phyloP scores from a whole-genome alignment of 495 filamentous ascomycete genomes.

The Trichocladium uniseriatum region DNA sequence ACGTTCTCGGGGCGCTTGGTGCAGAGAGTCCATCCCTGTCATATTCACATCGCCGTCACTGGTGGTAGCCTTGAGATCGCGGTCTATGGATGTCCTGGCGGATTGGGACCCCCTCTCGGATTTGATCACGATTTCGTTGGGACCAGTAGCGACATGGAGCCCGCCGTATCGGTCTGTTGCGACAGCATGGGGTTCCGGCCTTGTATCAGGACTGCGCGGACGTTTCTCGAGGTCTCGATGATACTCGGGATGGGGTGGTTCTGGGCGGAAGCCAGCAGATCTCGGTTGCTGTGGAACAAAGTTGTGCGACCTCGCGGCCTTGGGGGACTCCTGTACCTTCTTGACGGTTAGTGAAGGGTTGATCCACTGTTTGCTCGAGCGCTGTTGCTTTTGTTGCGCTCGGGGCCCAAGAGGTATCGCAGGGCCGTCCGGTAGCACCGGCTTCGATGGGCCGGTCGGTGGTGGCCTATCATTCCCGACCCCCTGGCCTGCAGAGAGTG shows the following conservation, averaged over 20 bases:
- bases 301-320: conserved; percentile 33
- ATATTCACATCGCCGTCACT: conserved; percentile 16
- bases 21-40: conserved; percentile 9
- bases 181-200: conserved; percentile 25
- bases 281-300: conserved; percentile 32
- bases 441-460: conserved; percentile 39
- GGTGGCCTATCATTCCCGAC: conserved; percentile 27
- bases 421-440: conserved; percentile 43
- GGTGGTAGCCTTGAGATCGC: conserved; percentile 20
- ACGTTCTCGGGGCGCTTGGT: conserved; percentile 4
- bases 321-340: conserved; percentile 38
- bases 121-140: conserved; percentile 27
- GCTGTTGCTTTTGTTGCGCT: conserved; percentile 36
- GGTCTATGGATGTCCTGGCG: conserved; percentile 30
- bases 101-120: conserved; percentile 32
- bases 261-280: conserved; percentile 18
- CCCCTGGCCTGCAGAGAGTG: conserved; percentile 25
- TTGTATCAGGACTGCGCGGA: conserved; percentile 39
- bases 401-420: conserved; percentile 52
- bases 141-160: conserved; percentile 25
- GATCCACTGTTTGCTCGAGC: conserved; percentile 53
- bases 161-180: conserved; percentile 25
- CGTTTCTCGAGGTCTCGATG: conserved; percentile 31
- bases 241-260: conserved; percentile 30
- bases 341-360: conserved; percentile 40